Conservation (phyloP, 371 early-diverging fungal species). For the Mucor plumbeus region DNA sequence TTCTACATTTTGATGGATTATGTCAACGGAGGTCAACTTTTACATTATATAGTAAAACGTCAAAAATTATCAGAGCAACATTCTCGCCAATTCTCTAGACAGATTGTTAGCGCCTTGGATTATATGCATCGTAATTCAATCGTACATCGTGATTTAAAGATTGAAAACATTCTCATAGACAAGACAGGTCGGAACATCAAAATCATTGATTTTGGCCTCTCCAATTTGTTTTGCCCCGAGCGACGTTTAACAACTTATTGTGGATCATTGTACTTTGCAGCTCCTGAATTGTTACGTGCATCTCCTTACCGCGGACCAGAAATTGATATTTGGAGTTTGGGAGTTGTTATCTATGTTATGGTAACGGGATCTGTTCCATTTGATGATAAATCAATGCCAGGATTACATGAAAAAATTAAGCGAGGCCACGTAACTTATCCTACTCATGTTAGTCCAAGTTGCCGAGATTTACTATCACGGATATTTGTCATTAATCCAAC, state of each 20-base stretch:
- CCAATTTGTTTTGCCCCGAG: constrained; percentile 87
- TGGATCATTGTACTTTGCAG: constrained; percentile 97
- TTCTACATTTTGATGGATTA: constrained; percentile 94
- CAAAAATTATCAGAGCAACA: constrained; percentile 86
- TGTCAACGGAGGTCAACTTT: constrained; percentile 86
- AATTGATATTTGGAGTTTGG: constrained; percentile 96
- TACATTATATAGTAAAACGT: constrained; percentile 87
- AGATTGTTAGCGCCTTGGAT: constrained; percentile 90
- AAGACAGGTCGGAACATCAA: constrained; percentile 83
- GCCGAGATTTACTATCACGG: constrained; percentile 73
- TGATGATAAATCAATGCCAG: constrained; percentile 90
- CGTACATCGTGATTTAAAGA: constrained; percentile 97
- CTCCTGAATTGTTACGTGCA: constrained; percentile 92
- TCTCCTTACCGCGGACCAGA: constrained; percentile 92
- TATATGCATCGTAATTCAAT: constrained; percentile 96
- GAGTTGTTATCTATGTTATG: constrained; percentile 94
- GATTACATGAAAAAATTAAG: constrained; percentile 91
- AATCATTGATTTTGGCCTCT: constrained; percentile 95
- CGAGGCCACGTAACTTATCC: constrained; percentile 78
- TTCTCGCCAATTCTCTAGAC: constrained; percentile 90
- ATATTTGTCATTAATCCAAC: constrained; percentile 75
- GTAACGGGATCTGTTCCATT: constrained; percentile 96
- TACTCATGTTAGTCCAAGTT: constrained; percentile 80
- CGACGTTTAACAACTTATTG: constrained; percentile 87
- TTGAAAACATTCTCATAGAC: constrained; percentile 95